Evolutionary conservation across 208 protist genomes (phyloP).

Genomic region (Novymonas esmeraldas): DNA sequence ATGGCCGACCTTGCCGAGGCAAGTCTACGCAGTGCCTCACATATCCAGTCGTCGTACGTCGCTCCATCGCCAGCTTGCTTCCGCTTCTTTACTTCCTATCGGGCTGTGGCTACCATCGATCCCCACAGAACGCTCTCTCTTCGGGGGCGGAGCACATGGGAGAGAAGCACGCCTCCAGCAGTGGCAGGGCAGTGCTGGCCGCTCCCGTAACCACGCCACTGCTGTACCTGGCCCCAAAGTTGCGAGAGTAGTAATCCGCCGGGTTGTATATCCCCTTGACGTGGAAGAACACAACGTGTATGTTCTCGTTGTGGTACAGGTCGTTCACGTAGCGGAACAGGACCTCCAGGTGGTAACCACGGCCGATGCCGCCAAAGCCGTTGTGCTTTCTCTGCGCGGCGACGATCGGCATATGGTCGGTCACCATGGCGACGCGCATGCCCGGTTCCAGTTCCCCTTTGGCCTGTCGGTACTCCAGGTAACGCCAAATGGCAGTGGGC

Average conservation of each 20-base stretch:
- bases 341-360: conserved; percentile 2
- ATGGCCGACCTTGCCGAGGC: background rate
- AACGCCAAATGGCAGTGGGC: conserved; percentile 1
- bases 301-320: background rate
- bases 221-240: background rate
- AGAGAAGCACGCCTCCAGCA: too few species aligned
- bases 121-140: background rate
- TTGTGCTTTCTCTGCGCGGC: conserved; percentile 4
- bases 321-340: conserved; percentile 4
- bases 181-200: too few species aligned
- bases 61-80: background rate
- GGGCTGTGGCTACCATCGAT: background rate
- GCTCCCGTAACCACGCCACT: conserved; percentile 1
- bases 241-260: background rate
- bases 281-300: conserved; percentile 1
- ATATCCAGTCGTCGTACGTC: conserved; percentile 5
- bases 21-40: conserved; percentile 4
- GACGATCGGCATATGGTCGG: conserved; percentile 5
- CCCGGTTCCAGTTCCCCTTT: background rate
- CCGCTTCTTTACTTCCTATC: conserved; percentile 7
- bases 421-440: background rate
- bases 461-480: background rate
- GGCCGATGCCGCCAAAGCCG: background rate
- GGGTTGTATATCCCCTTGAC: conserved; percentile 4
- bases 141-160: too few species aligned